Conservation (phyloP, 768 basidiomycete species). For the Mycena alexandri region DNA sequence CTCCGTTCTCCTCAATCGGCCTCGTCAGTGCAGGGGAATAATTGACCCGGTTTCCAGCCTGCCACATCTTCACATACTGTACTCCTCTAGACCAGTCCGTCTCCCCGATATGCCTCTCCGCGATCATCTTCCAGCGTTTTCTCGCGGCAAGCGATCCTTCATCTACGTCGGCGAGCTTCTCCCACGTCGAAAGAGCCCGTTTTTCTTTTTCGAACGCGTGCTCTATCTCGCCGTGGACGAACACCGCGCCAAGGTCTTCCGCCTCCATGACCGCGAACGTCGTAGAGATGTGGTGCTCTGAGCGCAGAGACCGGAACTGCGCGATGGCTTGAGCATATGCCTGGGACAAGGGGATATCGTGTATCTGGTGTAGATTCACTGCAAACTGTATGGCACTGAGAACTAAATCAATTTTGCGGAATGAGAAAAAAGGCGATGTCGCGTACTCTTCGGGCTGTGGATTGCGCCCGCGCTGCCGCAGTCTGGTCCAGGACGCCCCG, state of each 20-base stretch:
- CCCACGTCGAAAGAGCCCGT: constrained; percentile 70
- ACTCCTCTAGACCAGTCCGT: constrained; percentile 79
- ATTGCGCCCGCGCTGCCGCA: constrained; percentile 85
- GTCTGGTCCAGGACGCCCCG: constrained; percentile 79
- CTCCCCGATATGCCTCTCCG: constrained; percentile 58
- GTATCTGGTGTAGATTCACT: constrained; percentile 79
- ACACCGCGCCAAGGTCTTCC: constrained; percentile 76
- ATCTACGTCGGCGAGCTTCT: constrained; percentile 66
- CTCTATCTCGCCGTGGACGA: constrained; percentile 71
- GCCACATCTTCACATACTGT: constrained; percentile 80
- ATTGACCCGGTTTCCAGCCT: constrained; percentile 73
- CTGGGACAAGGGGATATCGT: constrained; percentile 72
- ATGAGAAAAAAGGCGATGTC: background rate
- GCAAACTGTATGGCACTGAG: constrained; percentile 83
- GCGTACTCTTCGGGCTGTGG: constrained; percentile 93
- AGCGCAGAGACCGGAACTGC: constrained; percentile 90
- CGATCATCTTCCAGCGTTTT: constrained; percentile 83
- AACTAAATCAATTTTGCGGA: constrained; percentile 33
- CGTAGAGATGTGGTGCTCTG: constrained; percentile 84
- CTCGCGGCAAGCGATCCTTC: constrained; percentile 72
- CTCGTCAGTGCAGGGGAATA: constrained; percentile 71
- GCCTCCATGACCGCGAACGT: constrained; percentile 87
- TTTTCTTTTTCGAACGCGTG: constrained; percentile 73
- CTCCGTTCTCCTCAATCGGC: constrained; percentile 42
- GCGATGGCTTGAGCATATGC: constrained; percentile 86